These are phyloP conservation scores for Cryphonectria japonica DNA, from an alignment of 2,329 filamentous ascomycete species.

Conservation along the genomic window DNA sequence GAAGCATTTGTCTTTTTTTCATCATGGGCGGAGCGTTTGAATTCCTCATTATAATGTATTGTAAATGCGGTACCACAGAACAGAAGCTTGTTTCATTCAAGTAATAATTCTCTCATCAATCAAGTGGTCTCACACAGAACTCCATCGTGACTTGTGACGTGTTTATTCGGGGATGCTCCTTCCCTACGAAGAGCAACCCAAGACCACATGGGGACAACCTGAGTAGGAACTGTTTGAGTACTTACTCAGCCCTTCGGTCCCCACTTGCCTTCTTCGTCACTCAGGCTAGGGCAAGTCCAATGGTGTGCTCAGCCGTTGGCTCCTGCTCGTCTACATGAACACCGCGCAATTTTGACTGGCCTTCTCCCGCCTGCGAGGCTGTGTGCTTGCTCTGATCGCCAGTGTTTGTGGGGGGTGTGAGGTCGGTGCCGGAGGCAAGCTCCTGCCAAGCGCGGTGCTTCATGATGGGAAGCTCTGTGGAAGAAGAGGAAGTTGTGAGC, in stretches of 20 bases:
- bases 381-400: background rate
- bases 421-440: constrained; percentile 15
- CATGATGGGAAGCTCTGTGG: constrained; percentile 24
- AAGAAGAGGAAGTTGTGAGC: too few relatives aligned
- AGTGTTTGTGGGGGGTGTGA: background rate
- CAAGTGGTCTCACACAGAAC: background rate
- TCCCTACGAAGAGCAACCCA: background rate
- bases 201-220: background rate
- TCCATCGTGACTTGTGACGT: background rate
- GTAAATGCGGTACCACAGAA: background rate
- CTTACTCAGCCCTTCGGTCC: background rate
- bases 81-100: background rate
- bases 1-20: background rate
- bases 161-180: background rate
- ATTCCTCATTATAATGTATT: constrained; percentile 1
- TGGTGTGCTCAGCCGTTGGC: background rate
- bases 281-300: constrained; percentile 1
- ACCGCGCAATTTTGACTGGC: background rate
- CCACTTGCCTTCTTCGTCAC: background rate
- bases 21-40: background rate
- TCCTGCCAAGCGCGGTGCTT: constrained; percentile 19
- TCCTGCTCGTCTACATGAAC: background rate
- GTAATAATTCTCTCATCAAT: background rate
- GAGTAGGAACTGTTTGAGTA: background rate
- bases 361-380: background rate